Base-by-base conservation (phyloP, 2,329 filamentous ascomycete genomes). In the Hypoxylon sp. region DNA sequence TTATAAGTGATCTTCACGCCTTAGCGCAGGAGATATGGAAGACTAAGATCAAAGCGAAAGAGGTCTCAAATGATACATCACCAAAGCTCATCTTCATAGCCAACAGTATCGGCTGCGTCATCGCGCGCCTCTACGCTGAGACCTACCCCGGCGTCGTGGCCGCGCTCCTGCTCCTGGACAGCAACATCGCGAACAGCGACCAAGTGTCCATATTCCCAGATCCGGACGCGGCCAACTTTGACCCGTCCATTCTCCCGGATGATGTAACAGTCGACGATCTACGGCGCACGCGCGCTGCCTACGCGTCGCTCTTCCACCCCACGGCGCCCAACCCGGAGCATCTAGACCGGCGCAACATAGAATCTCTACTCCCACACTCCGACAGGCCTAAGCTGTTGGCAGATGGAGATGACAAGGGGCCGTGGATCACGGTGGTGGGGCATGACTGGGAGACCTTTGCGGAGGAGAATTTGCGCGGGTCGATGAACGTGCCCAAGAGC, bases 101-200 rank as follows among this genome's bases (percentile, higher is more conserved):
- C 69, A 86, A 85, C 75, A 85, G 83, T 67, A 86, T 88, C 67
- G 86, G 86, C 48, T 85, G 84, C 69, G 81, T 83, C 2, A 76
- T 89, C 15, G 82, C 82, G 1, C 82, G 87, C 0, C 80, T 89
- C 7, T 88, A 85, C 72, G 82, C 85, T 1, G 78, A 83, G 55
- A 74, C 76, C 1, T 82, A 86, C 56, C 82, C 84, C 0, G 79
- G 81, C 2, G 80, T 78, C 0, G 82, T 87, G 0, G 78, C 80
- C 0, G 86, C 79, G 0, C 75, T 85, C 2, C 35, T 89, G 1
- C 81, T 89, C 7, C 82, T 90, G 1, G 87, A 89, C 73, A 87
- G 83, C 37, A 85, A 87, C 68, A 83, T 89, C 74, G 85, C 87
- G 15, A 87, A 89, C 72, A 83, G 83, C 0, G 84, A 89, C 70